Percentiles rank a stretch among this genome's conserved stretches.
These are phyloP conservation scores for Sugiyamaella marilandica DNA, from an alignment of 805 yeast species.

Conservation along the genomic window DNA sequence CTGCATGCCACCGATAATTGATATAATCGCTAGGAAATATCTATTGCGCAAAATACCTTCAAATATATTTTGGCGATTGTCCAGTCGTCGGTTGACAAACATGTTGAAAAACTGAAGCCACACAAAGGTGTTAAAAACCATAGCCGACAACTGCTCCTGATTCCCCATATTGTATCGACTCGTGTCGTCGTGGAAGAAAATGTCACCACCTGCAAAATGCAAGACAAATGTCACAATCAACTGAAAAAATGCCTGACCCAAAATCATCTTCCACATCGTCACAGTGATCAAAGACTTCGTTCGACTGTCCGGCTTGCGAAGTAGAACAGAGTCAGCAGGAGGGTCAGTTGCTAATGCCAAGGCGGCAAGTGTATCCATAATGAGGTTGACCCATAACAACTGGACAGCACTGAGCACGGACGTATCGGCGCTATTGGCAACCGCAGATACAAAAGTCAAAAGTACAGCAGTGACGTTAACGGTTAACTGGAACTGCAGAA, in stretches of 20 bases:
- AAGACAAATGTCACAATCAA: slow-evolving; percentile 71
- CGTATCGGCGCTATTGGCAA: slow-evolving; percentile 68
- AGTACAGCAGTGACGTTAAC: slow-evolving; percentile 96
- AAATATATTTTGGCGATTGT: slow-evolving; percentile 77
- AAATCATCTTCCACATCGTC: slow-evolving; percentile 98
- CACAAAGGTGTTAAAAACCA: slow-evolving; percentile 93
- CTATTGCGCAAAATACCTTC: slow-evolving; percentile 76
- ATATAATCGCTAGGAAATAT: slow-evolving; percentile 70
- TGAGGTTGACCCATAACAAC: slow-evolving; percentile 92
- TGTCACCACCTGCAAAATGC: slow-evolving; percentile 67
- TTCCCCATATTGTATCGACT: slow-evolving; percentile 38
- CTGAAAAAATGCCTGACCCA: slow-evolving; percentile 81
- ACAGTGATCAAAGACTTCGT: slow-evolving; percentile 71
- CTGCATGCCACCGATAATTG: slow-evolving; percentile 78
- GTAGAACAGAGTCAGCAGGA: slow-evolving; percentile 77
- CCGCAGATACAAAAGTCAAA: slow-evolving; percentile 90
- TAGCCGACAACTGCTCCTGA: slow-evolving; percentile 60
- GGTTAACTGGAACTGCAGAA: slow-evolving; percentile 93
- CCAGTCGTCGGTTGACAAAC: slow-evolving; percentile 84
- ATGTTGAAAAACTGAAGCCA: slow-evolving; percentile 97
- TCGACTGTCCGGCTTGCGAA: slow-evolving; percentile 81
- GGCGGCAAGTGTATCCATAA: slow-evolving; percentile 98
- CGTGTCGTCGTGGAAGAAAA: slow-evolving; percentile 39
- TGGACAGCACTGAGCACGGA: slow-evolving; percentile 97
- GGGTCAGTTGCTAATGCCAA: slow-evolving; percentile 96